Evolutionary conservation across 2,329 filamentous ascomycete species (phyloP).

Genomic region (Penicillium decumbens): DNA sequence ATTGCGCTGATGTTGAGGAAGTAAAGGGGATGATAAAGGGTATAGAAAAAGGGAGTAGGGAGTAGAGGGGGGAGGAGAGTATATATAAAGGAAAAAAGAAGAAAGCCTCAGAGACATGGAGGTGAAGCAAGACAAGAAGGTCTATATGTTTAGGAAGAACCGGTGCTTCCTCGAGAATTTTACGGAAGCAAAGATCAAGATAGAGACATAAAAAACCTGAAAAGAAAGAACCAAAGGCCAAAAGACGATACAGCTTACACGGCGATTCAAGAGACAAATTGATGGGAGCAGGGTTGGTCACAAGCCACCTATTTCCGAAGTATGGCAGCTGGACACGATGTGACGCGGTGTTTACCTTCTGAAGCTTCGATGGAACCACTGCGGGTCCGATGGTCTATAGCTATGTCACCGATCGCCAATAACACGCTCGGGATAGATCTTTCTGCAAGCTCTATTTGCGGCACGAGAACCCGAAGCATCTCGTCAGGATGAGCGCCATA

Average conservation of each 20-base stretch:
- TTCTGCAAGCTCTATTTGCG: neutral
- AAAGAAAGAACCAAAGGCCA: conserved; percentile 16
- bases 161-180: conserved; percentile 15
- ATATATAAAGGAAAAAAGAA: neutral
- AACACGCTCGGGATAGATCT: conserved; percentile 1
- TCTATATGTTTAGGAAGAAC: conserved; percentile 23
- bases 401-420: conserved; percentile 1
- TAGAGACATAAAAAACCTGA: conserved; percentile 1
- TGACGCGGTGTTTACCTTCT: conserved; percentile 11
- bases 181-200: conserved; percentile 13
- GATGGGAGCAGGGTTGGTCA: conserved; percentile 23
- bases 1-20: conserved; percentile 3
- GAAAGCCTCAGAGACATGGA: neutral
- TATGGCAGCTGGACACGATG: neutral
- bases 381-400: conserved; percentile 13
- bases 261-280: conserved; percentile 19
- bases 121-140: neutral
- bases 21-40: neutral
- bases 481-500: neutral
- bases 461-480: neutral
- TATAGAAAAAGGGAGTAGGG: neutral
- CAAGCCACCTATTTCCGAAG: conserved; percentile 1
- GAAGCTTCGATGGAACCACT: conserved; percentile 18
- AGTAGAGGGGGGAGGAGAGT: neutral
- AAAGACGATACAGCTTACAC: conserved; percentile 22